Percentiles rank a stretch among this genome's conserved stretches.
Evolutionary conservation across 345 rosid species (phyloP).

Genomic region (Reutealis trisperma): DNA sequence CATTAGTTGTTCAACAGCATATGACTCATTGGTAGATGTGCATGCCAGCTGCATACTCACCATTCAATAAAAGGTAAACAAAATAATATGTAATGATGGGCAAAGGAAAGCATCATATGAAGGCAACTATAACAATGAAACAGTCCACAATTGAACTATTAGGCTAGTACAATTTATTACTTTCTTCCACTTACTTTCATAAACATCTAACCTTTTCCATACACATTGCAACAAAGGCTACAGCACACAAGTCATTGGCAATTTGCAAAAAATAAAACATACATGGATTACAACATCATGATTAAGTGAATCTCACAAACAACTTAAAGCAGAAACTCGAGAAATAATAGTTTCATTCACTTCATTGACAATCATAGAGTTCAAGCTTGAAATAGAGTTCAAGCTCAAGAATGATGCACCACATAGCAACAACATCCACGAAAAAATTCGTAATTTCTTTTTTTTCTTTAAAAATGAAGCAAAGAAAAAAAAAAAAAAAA

Average conservation of each 20-base stretch:
- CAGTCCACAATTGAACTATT: background rate
- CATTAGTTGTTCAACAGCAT: background rate
- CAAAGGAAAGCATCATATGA: background rate
- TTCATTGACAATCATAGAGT: background rate
- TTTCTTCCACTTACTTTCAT: background rate
- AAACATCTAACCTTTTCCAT: background rate
- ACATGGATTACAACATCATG: background rate
- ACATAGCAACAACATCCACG: background rate
- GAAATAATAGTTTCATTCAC: background rate
- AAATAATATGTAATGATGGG: background rate
- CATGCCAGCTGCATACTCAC: background rate
- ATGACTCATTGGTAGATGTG: background rate
- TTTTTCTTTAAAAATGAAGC: background rate
- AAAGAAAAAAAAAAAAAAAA: background rate
- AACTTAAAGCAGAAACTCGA: background rate
- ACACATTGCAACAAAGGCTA: background rate
- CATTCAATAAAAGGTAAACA: background rate
- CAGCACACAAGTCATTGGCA: background rate
- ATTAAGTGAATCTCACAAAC: background rate
- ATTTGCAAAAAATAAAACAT: background rate
- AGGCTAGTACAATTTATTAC: background rate
- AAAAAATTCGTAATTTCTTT: too few species aligned
- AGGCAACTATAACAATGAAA: background rate
- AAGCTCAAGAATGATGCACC: background rate
- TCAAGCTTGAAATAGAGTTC: background rate